Conservation (phyloP, 179 eudicot genomes). For the Nepenthes alata region DNA sequence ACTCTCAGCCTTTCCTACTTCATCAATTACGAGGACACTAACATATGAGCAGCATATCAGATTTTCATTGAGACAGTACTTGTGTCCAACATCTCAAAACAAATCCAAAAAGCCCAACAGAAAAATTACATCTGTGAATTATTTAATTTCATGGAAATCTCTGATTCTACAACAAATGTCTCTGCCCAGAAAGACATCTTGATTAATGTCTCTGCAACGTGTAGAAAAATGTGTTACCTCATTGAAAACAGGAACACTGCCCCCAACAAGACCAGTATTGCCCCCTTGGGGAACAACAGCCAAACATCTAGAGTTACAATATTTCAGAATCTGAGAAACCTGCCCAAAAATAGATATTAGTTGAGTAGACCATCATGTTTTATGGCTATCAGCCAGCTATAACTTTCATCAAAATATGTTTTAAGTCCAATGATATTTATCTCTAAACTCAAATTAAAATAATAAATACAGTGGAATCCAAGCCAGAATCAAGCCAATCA, state of each 20-base stretch:
- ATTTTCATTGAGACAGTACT: not conserved
- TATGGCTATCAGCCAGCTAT: not conserved
- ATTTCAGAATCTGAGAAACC: conserved; percentile 72
- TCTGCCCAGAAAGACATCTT: not conserved
- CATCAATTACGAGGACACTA: too few species aligned
- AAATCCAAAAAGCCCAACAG: too few species aligned
- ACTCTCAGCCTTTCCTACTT: too few species aligned
- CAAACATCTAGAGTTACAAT: conserved; percentile 64
- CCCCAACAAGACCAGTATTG: conserved; percentile 98
- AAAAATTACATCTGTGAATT: too few species aligned
- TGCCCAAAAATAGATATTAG: conserved; percentile 21
- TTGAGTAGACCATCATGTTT: conserved; percentile 1
- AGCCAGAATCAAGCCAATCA: too few species aligned
- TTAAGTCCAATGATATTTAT: too few species aligned
- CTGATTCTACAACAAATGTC: not conserved
- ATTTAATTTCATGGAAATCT: not conserved
- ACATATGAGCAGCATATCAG: not conserved
- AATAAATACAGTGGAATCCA: too few species aligned
- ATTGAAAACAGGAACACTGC: conserved; percentile 95
- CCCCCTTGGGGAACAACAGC: conserved; percentile 99
- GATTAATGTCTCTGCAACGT: not conserved
- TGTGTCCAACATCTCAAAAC: not conserved
- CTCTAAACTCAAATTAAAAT: too few species aligned
- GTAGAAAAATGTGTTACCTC: conserved; percentile 39
- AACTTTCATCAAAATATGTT: not conserved